phyloP scores from a whole-genome alignment of 148 eudicot species.

The Spergularia bocconei region DNA sequence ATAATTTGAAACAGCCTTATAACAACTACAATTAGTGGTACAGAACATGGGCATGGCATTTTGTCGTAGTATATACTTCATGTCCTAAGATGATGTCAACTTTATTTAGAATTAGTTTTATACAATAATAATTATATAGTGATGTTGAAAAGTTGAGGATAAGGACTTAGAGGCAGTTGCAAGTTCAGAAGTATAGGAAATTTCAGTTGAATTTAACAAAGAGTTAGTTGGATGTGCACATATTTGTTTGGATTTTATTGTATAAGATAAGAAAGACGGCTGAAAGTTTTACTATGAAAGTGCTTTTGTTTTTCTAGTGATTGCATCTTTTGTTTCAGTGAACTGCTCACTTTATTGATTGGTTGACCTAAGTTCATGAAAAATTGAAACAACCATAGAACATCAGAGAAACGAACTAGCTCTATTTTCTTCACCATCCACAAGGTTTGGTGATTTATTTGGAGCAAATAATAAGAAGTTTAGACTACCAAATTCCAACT shows the following conservation, averaged over 20 bases:
- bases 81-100: slow-evolving; percentile 24
- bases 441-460: not conserved
- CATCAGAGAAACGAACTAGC: not conserved
- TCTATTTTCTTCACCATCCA: slow-evolving; percentile 1
- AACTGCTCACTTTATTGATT: not conserved
- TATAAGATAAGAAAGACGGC: slow-evolving; percentile 17
- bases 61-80: slow-evolving; percentile 17
- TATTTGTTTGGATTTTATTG: slow-evolving; percentile 5
- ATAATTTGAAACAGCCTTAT: not conserved
- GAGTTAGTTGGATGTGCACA: not conserved
- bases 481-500: slow-evolving; percentile 6
- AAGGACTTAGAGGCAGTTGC: slow-evolving; percentile 29
- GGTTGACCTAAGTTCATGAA: not conserved
- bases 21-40: slow-evolving; percentile 20
- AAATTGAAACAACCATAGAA: not conserved
- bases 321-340: not conserved
- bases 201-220: not conserved
- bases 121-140: not conserved
- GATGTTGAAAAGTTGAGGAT: slow-evolving; percentile 32
- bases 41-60: slow-evolving; percentile 24
- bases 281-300: not conserved
- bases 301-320: slow-evolving; percentile 1
- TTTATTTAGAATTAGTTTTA: slow-evolving; percentile 3
- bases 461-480: not conserved
- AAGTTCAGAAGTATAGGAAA: not conserved